Evolutionary conservation across 257 asterid species (phyloP), one percentile per base, ranked within the genome.

Genomic region (Schizonepeta tenuifolia): DNA sequence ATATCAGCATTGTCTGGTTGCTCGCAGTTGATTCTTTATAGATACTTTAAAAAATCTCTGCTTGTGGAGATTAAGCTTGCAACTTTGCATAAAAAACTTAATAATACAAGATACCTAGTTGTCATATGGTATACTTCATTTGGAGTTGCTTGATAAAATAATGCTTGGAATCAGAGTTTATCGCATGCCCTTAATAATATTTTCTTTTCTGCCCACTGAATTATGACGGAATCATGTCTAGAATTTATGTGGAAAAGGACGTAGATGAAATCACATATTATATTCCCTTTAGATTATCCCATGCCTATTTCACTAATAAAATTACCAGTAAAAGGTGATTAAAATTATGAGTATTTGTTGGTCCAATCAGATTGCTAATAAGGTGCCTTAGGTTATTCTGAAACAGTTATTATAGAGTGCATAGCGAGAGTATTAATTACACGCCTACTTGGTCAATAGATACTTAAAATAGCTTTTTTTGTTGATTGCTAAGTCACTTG

Each of bases 171-270:
- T 12, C 9, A 11, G 46, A 43, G 22, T 61, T 33, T 14, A 20
- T 75, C 5, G 33, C 40, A 53, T 41, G 33, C 46, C 59, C 73
- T 26, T 14, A 35, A 41, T 47, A 54, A 24, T 11, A 56, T 67
- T 62, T 36, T 20, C 2, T 28, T 46, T 58, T 33, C 38, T 49
- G 11, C 55, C 54, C 4, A 31, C 36, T 4, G 36, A 31, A 31
- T 6, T 28, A 31, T 47, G 46, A 49, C 8, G 21, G 18, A 26
- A 28, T 54, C 33, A 14, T 15, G 26, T 18, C 13, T 65, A 41
- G 13, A 47, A 2, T 15, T 61, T 65, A 20, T 9, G 0, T 31
- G 36, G 21, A 57, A 68, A 56, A 9, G 53, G 22, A 31, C 20
- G 21, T 54, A 20, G 46, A 15, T 75, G 17, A 55, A 41, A 38